phyloP scores from a whole-genome alignment of 2,329 filamentous ascomycete species.

The Sclerotinia sclerotiorum region DNA sequence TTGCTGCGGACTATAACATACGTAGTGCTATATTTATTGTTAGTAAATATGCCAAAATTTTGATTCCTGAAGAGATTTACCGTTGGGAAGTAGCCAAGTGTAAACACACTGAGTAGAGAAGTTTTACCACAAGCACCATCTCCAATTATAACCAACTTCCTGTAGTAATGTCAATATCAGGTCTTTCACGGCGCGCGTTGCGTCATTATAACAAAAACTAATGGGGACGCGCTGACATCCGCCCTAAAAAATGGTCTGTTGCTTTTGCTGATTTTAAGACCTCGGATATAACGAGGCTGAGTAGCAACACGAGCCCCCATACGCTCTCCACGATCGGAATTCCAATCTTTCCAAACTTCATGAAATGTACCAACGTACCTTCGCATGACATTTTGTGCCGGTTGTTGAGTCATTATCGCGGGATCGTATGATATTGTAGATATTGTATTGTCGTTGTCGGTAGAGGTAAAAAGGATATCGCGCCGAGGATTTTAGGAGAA shows the following conservation, averaged over 20 bases:
- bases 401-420: conserved; percentile 40
- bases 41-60: conserved; percentile 35
- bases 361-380: conserved; percentile 40
- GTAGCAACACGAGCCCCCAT: neutral
- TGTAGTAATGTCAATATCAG: conserved; percentile 42
- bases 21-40: conserved; percentile 50
- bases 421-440: conserved; percentile 23
- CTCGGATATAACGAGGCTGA: conserved; percentile 12
- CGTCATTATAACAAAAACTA: neutral
- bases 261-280: neutral
- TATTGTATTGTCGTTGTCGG: neutral
- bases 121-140: conserved; percentile 99
- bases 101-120: conserved; percentile 95
- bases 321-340: neutral
- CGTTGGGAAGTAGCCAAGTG: conserved; percentile 94
- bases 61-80: conserved; percentile 55
- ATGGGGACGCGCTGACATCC: conserved; percentile 16
- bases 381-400: conserved; percentile 47
- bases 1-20: conserved; percentile 27
- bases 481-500: conserved; percentile 19
- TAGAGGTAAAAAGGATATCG: conserved; percentile 17
- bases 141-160: conserved; percentile 95
- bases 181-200: neutral
- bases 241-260: neutral
- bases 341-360: neutral